Percentiles rank a stretch among this genome's conserved stretches.
Evolutionary conservation across 768 basidiomycete genomes (phyloP).

Genomic region (Mycena haematopus): DNA sequence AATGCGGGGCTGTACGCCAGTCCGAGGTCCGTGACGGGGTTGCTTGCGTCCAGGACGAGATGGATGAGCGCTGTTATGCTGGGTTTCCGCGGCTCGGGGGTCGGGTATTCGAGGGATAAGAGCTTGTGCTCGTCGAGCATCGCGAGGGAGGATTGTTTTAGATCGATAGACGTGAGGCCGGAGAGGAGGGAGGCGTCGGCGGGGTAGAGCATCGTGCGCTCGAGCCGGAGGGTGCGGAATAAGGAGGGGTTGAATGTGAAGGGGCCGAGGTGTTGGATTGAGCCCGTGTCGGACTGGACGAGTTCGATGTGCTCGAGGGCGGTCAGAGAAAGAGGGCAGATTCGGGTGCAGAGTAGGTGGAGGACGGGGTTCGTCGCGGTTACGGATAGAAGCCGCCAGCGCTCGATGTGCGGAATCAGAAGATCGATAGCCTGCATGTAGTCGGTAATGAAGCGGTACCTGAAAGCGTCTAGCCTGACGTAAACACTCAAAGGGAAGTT

Average conservation of each 20-base stretch:
- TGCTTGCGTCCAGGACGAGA: slow-evolving; percentile 20
- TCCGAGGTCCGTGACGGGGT: slow-evolving; percentile 9
- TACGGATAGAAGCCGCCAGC: slow-evolving; percentile 16
- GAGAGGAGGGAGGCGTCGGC: slow-evolving; percentile 20
- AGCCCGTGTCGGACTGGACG: slow-evolving; percentile 20
- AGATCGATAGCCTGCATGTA: slow-evolving; percentile 15
- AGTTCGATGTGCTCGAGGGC: slow-evolving; percentile 18
- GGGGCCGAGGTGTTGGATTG: slow-evolving; percentile 24
- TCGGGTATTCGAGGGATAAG: slow-evolving; percentile 21
- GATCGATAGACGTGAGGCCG: slow-evolving; percentile 12
- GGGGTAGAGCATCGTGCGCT: slow-evolving; percentile 26
- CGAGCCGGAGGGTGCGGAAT: slow-evolving; percentile 18
- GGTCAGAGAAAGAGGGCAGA: slow-evolving; percentile 7
- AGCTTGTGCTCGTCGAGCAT: slow-evolving; percentile 28
- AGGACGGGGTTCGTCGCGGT: slow-evolving; percentile 24
- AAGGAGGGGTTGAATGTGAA: slow-evolving; percentile 15
- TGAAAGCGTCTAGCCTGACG: slow-evolving; percentile 22
- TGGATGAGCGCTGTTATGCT: slow-evolving; percentile 16
- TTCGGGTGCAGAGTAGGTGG: slow-evolving; percentile 7
- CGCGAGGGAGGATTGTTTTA: slow-evolving; percentile 21
- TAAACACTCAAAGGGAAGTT: slow-evolving; percentile 9
- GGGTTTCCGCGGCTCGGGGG: slow-evolving; percentile 11
- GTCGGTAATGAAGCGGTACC: slow-evolving; percentile 18
- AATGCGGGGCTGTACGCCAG: slow-evolving; percentile 21
- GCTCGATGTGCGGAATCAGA: slow-evolving; percentile 7